Percentiles rank a stretch among this genome's conserved stretches.
Evolutionary conservation across 345 rosid genomes (phyloP).

Genomic region (Euphorbia peplus): DNA sequence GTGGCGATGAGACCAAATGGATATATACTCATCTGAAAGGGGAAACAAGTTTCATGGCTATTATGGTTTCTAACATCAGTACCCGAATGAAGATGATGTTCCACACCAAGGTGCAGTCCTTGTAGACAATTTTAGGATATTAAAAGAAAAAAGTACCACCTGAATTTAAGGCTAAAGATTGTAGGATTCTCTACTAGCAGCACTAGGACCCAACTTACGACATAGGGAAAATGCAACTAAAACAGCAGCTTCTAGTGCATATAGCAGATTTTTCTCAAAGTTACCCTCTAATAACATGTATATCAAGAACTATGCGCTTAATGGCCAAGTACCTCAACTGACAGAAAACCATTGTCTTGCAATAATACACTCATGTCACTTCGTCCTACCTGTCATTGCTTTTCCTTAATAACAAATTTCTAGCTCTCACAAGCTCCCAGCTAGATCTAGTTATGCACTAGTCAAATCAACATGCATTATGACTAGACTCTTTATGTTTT

Average conservation of each 20-base stretch:
- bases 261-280: background rate
- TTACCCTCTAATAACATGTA: background rate
- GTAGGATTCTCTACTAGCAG: background rate
- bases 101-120: background rate
- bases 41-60: background rate
- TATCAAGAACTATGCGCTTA: too few relatives aligned
- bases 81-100: background rate
- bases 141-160: too few relatives aligned
- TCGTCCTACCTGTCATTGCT: background rate
- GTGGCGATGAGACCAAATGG: background rate
- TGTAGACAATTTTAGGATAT: background rate
- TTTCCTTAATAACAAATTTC: background rate
- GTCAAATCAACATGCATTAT: background rate
- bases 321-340: background rate
- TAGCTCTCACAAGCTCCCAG: background rate
- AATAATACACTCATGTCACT: background rate
- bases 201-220: background rate
- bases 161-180: background rate
- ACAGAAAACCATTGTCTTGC: background rate
- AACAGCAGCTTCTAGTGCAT: background rate
- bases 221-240: background rate
- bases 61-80: background rate
- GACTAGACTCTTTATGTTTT: background rate
- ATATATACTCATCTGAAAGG: background rate
- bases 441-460: background rate